A percentile compares a stretch with the other conserved stretches of the same genome.
phyloP scores from a whole-genome alignment of 768 basidiomycete species.

The Russula abietina region DNA sequence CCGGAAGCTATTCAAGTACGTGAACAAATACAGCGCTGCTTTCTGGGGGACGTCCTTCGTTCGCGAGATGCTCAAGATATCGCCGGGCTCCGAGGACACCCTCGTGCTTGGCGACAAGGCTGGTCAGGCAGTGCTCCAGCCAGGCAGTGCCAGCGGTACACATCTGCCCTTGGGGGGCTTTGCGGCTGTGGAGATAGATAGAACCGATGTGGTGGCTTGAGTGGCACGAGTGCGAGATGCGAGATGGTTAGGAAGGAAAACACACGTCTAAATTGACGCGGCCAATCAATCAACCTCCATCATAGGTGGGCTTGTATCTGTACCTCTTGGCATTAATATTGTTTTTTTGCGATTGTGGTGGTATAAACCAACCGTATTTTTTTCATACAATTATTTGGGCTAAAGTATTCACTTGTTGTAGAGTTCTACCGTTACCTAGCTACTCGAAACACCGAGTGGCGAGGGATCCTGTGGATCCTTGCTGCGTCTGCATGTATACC shows the following conservation, averaged over 20 bases:
- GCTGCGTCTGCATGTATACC: background rate
- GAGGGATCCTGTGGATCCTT: background rate
- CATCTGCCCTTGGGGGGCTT: constrained; percentile 17
- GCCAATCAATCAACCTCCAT: background rate
- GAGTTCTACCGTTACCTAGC: background rate
- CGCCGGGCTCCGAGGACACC: constrained; percentile 16
- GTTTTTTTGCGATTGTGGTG: background rate
- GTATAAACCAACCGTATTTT: background rate
- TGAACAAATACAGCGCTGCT: constrained; percentile 88
- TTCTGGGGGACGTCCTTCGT: constrained; percentile 93
- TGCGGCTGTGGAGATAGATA: constrained; percentile 1
- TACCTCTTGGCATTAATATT: background rate
- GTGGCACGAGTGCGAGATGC: background rate
- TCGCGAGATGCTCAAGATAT: constrained; percentile 68
- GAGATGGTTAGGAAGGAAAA: background rate
- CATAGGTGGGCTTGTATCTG: background rate
- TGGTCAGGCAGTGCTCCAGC: constrained; percentile 31
- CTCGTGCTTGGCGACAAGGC: constrained; percentile 26
- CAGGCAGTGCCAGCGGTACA: constrained; percentile 26
- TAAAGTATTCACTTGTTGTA: constrained; percentile 20
- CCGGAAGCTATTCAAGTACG: constrained; percentile 92
- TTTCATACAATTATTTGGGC: background rate
- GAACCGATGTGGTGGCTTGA: background rate
- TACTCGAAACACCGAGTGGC: background rate
- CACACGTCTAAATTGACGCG: too few species aligned